These are phyloP conservation scores for Boeremia lycopersici DNA, from an alignment of 2,329 filamentous ascomycete species.

Conservation along the genomic window DNA sequence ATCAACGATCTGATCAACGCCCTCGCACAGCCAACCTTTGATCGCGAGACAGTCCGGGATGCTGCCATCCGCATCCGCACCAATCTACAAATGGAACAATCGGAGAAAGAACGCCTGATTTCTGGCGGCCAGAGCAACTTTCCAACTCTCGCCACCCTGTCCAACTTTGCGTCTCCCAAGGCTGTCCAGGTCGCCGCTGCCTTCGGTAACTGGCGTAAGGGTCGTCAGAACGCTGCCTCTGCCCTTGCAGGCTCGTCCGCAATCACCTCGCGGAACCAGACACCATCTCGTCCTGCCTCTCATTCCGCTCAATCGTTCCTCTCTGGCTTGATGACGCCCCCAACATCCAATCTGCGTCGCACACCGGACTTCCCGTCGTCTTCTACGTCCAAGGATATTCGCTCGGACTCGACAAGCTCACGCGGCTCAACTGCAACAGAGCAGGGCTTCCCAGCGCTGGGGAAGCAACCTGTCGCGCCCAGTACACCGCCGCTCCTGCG, in stretches of 20 bases:
- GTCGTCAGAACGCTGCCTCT: conserved; percentile 56
- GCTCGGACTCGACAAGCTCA: conserved; percentile 37
- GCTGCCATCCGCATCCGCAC: conserved; percentile 91
- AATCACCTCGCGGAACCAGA: conserved; percentile 38
- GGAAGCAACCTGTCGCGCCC: conserved; percentile 33
- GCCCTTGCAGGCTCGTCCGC: conserved; percentile 46
- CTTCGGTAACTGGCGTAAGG: conserved; percentile 93
- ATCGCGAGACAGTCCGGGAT: conserved; percentile 81
- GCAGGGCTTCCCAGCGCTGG: conserved; percentile 41
- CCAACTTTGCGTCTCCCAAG: conserved; percentile 79
- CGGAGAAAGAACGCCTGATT: conserved; percentile 86
- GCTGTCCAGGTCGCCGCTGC: conserved; percentile 92
- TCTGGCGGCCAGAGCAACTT: conserved; percentile 66
- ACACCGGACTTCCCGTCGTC: conserved; percentile 57
- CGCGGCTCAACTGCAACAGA: conserved; percentile 32
- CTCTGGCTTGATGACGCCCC: conserved; percentile 87
- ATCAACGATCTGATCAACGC: conserved; percentile 88
- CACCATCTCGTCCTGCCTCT: conserved; percentile 48
- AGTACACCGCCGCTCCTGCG: conserved; percentile 62
- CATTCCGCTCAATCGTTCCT: conserved; percentile 66
- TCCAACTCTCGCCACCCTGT: conserved; percentile 77
- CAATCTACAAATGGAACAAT: conserved; percentile 97
- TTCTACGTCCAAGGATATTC: conserved; percentile 30
- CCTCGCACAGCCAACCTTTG: conserved; percentile 74
- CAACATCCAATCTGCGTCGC: conserved; percentile 73